phyloP scores from a whole-genome alignment of 2,329 filamentous ascomycete species.

The Lecanosticta acicola region DNA sequence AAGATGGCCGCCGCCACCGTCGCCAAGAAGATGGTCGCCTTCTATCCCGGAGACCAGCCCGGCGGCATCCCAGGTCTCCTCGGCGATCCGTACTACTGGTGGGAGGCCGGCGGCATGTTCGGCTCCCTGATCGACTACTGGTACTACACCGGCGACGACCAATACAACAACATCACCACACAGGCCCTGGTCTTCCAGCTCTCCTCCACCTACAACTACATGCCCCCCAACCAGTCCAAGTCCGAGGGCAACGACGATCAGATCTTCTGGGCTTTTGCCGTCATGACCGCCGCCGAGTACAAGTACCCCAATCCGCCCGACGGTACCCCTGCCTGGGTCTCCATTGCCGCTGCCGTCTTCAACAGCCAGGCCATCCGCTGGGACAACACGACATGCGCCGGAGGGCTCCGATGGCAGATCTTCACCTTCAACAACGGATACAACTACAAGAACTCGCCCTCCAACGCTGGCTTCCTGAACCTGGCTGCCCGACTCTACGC shows the following conservation, averaged over 20 bases:
- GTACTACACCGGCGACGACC: slow-evolving; percentile 59
- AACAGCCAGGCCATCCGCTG: slow-evolving; percentile 33
- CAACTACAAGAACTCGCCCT: slow-evolving; percentile 44
- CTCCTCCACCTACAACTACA: slow-evolving; percentile 52
- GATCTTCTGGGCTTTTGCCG: slow-evolving; percentile 52
- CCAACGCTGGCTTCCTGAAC: slow-evolving; percentile 45
- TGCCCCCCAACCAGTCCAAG: slow-evolving; percentile 42
- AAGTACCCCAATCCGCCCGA: slow-evolving; percentile 40
- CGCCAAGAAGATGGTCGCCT: slow-evolving; percentile 46
- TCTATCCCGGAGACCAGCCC: slow-evolving; percentile 49
- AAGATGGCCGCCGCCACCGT: slow-evolving; percentile 38
- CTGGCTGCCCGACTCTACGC: slow-evolving; percentile 35
- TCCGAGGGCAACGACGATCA: slow-evolving; percentile 51
- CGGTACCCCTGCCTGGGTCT: slow-evolving; percentile 38
- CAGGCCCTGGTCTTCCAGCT: slow-evolving; percentile 55
- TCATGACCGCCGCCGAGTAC: slow-evolving; percentile 51
- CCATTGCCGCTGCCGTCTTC: slow-evolving; percentile 38
- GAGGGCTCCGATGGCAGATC: slow-evolving; percentile 34
- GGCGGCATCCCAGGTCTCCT: slow-evolving; percentile 51
- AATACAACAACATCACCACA: slow-evolving; percentile 57
- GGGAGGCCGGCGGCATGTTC: slow-evolving; percentile 60
- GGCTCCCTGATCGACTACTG: slow-evolving; percentile 65
- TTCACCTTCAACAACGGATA: slow-evolving; percentile 39
- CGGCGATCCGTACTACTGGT: slow-evolving; percentile 67
- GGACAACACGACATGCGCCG: slow-evolving; percentile 30